These are phyloP conservation scores for Boletus sp. DNA, from an alignment of 768 basidiomycete species.

Conservation along the genomic window DNA sequence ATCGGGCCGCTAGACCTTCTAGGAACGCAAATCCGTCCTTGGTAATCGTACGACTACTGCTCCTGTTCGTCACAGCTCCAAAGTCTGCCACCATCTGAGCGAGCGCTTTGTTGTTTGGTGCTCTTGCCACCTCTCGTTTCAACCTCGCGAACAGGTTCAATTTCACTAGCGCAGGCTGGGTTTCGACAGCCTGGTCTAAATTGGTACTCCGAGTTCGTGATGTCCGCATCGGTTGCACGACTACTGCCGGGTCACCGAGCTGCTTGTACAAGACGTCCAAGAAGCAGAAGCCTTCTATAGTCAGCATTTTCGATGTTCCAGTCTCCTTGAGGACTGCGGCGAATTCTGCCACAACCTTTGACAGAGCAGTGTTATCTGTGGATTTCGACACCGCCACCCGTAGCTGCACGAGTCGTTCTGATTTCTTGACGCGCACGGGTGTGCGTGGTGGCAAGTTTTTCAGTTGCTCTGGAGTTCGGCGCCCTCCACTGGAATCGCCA, in stretches of 20 bases:
- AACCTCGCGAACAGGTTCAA: constrained; percentile 58
- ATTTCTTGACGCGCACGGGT: constrained; percentile 38
- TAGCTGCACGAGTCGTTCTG: constrained; percentile 48
- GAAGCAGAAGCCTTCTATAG: constrained; percentile 68
- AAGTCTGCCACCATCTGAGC: constrained; percentile 69
- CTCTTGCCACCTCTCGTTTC: constrained; percentile 48
- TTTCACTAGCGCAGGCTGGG: constrained; percentile 52
- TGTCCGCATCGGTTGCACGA: constrained; percentile 49
- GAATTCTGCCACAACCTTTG: constrained; percentile 56
- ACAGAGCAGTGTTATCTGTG: constrained; percentile 53
- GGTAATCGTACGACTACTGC: constrained; percentile 66
- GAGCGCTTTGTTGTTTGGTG: constrained; percentile 52
- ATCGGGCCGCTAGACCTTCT: constrained; percentile 53
- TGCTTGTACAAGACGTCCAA: constrained; percentile 69
- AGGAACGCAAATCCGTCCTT: constrained; percentile 76
- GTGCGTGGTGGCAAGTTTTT: constrained; percentile 27
- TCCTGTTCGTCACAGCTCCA: constrained; percentile 62
- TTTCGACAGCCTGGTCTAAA: constrained; percentile 37
- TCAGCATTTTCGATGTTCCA: constrained; percentile 63
- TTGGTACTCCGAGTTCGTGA: constrained; percentile 40
- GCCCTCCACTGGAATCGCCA: constrained; percentile 34
- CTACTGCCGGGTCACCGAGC: constrained; percentile 64
- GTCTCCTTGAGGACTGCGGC: constrained; percentile 53
- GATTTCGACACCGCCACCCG: constrained; percentile 42
- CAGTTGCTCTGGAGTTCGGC: constrained; percentile 15